Conservation (phyloP, 148 eudicot genomes). For the Bassia scoparia region DNA sequence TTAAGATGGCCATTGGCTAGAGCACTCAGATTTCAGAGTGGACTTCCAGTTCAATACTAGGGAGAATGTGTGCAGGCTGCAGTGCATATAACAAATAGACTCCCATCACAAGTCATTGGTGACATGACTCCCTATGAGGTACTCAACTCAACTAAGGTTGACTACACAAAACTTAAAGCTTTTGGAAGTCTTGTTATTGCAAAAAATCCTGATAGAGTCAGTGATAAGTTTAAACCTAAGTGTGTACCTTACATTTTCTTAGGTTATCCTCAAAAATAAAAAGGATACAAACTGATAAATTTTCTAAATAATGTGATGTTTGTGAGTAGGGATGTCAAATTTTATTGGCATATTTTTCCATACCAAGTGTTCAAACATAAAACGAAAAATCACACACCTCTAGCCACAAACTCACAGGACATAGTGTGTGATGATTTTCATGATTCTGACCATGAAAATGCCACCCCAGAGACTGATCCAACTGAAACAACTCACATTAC, state of each 20-base stretch:
- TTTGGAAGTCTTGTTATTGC: not conserved
- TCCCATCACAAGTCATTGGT: not conserved
- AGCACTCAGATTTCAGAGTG: not conserved
- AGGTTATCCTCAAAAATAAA: not conserved
- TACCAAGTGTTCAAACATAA: not conserved
- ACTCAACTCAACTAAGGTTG: not conserved
- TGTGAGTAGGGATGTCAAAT: not conserved
- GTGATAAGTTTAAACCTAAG: not conserved
- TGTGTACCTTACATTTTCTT: not conserved
- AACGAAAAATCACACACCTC: too few relatives aligned
- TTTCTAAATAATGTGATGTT: not conserved
- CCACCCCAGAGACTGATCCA: too few relatives aligned
- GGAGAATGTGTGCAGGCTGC: not conserved
- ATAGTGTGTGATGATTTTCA: too few relatives aligned
- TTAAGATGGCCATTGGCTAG: not conserved
- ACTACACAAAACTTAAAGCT: not conserved
- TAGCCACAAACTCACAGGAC: too few relatives aligned
- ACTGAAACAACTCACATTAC: too few relatives aligned
- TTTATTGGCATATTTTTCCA: not conserved
- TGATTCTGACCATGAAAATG: too few relatives aligned
- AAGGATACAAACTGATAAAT: not conserved
- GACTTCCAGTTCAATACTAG: not conserved
- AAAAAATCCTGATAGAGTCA: not conserved
- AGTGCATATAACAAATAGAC: not conserved
- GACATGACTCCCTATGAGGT: not conserved